Evolutionary conservation across 352 stramenopile species (phyloP).

Genomic region (Globisporangium megalacanthum): DNA sequence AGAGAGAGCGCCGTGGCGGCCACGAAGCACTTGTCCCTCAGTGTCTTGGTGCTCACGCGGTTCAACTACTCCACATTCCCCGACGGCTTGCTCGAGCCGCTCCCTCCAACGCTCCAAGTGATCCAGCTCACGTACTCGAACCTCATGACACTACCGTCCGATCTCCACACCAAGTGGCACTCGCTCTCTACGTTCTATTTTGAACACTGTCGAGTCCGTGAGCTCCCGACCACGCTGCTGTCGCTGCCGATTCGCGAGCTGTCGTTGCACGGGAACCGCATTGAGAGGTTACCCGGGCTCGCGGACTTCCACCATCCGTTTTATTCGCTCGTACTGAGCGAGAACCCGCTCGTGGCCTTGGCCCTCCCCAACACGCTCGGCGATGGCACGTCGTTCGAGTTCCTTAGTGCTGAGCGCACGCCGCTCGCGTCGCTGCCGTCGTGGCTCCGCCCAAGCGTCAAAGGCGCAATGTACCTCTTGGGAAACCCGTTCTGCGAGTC

Average conservation of each 20-base stretch:
- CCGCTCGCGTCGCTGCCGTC: background rate
- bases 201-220: conserved; percentile 14
- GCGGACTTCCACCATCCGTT: background rate
- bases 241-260: background rate
- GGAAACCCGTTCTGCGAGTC: background rate
- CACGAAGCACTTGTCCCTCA: background rate
- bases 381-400: background rate
- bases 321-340: background rate
- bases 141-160: conserved; percentile 10
- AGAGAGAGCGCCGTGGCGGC: background rate
- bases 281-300: background rate
- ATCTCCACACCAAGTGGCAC: conserved; percentile 15
- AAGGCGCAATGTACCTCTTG: background rate
- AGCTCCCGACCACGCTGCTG: conserved; percentile 4
- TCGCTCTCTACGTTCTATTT: conserved; percentile 15
- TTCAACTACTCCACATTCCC: conserved; percentile 2
- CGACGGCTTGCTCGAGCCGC: conserved; percentile 1
- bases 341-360: background rate
- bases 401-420: background rate
- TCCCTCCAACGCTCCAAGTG: conserved; percentile 10
- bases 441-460: background rate
- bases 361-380: background rate
- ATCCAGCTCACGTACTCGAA: conserved; percentile 22
- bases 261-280: background rate
- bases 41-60: background rate